Base-by-base conservation (phyloP, 352 stramenopile genomes). In the Plasmopara halstedii region DNA sequence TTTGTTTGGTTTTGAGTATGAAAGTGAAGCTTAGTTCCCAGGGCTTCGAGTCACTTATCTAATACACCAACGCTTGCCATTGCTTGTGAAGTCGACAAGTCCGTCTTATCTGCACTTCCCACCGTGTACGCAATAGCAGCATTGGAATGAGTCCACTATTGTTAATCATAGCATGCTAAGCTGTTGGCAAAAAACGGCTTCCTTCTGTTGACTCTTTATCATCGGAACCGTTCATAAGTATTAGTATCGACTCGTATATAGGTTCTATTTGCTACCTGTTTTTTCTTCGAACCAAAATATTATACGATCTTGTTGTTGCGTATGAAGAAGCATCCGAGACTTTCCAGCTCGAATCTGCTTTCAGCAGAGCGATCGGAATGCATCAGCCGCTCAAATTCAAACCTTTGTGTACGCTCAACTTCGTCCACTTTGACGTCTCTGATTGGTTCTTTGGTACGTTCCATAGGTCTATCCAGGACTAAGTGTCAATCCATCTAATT, bases 381-480 rank as follows among this genome's bases (percentile, higher is more conserved):
- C 26, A 31, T 11, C 6, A 31, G 11, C 26, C 6, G 26, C 11
- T 11, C 6, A 6, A 31, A 31, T 31, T 11, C 26, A 31, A 40
- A 39, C 22, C 18, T 6, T 49, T 15, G 17, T 11, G 11, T 11
- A 31, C 11, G 26, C 26, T 31, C 11, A 6, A 31, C 26, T 11
- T 31, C 26, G 26, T 6, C 26, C 26, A 31, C 11, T 11, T 31
- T 11, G 26, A 31, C 26, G 26, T 31, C 26, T 31, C 26, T 31
- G 26, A 31, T 31, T 31, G 26, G 26, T 11, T 31, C 26, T 31
- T 31, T 19, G 33, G 31, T 17, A 31, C 32, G 44, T 50, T 64
- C 38, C 26, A 31, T 31, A 31, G 11, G 11, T 31, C 11, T 11
- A 11, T 31, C 26, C 26, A 31, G 21, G 31, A 53, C n/a, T n/a